Conservation (phyloP, 2,329 filamentous ascomycete species). For the Colletotrichum karsti region DNA sequence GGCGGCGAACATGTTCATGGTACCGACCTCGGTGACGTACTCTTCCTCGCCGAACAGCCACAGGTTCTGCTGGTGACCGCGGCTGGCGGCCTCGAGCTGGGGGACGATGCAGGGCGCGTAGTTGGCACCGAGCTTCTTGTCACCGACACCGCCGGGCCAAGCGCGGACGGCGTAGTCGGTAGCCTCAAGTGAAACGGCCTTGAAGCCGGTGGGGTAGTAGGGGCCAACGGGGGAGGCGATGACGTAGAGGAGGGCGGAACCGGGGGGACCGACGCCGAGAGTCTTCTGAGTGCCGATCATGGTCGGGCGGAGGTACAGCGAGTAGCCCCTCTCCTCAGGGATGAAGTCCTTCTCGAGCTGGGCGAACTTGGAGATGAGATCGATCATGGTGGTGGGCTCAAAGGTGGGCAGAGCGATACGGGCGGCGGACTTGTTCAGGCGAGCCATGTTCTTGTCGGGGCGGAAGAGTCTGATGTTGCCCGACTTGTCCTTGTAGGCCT, state of each 20-base stretch:
- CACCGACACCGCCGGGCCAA: constrained; percentile 96
- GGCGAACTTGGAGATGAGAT: constrained; percentile 83
- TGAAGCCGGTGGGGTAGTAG: constrained; percentile 98
- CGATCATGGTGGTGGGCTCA: constrained; percentile 75
- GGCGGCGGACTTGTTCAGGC: constrained; percentile 89
- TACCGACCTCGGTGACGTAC: constrained; percentile 95
- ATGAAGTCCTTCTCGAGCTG: constrained; percentile 90
- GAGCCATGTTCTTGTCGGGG: constrained; percentile 94
- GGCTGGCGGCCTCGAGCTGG: constrained; percentile 88
- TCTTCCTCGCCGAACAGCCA: constrained; percentile 98
- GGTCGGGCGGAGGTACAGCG: constrained; percentile 92
- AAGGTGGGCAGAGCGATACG: constrained; percentile 95
- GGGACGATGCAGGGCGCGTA: constrained; percentile 99
- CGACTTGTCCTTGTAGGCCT: constrained; percentile 91
- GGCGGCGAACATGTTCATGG: constrained; percentile 97
- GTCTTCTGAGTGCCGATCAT: constrained; percentile 98
- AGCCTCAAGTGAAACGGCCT: constrained; percentile 93
- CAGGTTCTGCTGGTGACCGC: constrained; percentile 97
- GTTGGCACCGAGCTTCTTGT: constrained; percentile 98
- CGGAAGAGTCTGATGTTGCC: constrained; percentile 88
- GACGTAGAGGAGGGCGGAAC: constrained; percentile 89
- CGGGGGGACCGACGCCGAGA: constrained; percentile 90
- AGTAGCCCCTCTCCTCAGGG: constrained; percentile 86
- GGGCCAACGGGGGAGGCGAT: constrained; percentile 97
- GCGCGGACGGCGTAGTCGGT: constrained; percentile 97